These are phyloP conservation scores for Fabrea salina DNA, from an alignment of 169 alveolate genomes.

Conservation along the genomic window DNA sequence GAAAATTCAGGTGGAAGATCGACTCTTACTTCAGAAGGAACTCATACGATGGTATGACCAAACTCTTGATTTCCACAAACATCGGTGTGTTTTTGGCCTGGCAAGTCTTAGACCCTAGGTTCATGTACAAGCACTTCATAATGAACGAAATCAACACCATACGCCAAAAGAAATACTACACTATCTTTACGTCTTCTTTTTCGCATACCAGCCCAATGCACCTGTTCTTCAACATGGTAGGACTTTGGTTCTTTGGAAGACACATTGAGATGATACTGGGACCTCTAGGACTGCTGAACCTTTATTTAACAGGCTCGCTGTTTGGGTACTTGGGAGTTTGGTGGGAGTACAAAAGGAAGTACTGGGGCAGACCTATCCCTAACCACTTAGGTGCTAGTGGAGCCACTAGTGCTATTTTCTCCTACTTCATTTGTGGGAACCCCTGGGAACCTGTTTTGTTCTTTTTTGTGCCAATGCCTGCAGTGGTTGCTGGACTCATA, in stretches of 20 bases:
- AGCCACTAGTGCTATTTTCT: not conserved
- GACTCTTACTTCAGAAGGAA: not conserved
- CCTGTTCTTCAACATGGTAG: not conserved
- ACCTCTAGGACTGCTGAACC: not conserved
- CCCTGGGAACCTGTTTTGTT: not conserved
- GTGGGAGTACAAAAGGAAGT: not conserved
- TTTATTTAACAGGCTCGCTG: not conserved
- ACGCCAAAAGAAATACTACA: not conserved
- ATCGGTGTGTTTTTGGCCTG: not conserved
- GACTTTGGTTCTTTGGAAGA: not conserved
- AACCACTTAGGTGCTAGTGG: constrained; percentile 1
- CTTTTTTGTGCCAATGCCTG: not conserved
- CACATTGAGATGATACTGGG: not conserved
- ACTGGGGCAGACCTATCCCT: not conserved
- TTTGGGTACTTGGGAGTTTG: not conserved
- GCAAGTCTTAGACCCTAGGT: not conserved
- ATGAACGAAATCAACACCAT: not conserved
- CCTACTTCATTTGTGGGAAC: not conserved
- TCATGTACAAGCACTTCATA: not conserved
- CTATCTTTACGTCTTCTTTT: constrained; percentile 1
- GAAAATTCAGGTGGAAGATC: not conserved
- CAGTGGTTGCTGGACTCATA: not conserved
- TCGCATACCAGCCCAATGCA: not conserved
- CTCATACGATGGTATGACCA: not conserved
- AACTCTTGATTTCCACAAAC: not conserved